Percentiles rank a stretch among this genome's conserved stretches.
phyloP scores from a whole-genome alignment of 345 rosid species.

The Eucalyptus pauciflora region DNA sequence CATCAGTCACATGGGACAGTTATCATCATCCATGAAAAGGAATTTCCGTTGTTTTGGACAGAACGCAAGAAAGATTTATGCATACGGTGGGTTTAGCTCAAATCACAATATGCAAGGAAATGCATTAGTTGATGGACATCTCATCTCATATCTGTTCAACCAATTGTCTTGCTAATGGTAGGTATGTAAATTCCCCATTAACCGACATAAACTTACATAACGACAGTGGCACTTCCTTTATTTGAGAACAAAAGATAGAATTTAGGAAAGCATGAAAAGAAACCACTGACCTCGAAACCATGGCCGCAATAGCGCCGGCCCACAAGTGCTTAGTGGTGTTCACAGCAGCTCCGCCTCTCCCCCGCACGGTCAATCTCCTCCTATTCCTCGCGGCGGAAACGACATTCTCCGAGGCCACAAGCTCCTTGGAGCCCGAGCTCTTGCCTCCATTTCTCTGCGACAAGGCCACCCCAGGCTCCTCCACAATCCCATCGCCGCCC shows the following conservation, averaged over 20 bases:
- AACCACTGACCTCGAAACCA: slow-evolving; percentile 63
- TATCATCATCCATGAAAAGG: not conserved
- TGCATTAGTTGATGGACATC: not conserved
- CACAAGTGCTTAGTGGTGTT: slow-evolving; percentile 77
- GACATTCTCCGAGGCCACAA: not conserved
- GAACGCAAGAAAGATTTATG: not conserved
- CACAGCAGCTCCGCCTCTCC: slow-evolving; percentile 29
- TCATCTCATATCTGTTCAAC: not conserved
- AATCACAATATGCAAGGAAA: not conserved
- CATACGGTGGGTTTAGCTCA: not conserved
- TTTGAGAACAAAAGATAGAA: not conserved
- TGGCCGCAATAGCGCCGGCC: slow-evolving; percentile 88
- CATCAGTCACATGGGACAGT: not conserved
- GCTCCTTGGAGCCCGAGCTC: not conserved
- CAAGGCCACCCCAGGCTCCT: slow-evolving; percentile 23
- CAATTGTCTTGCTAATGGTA: not conserved
- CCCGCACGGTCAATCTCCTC: slow-evolving; percentile 1
- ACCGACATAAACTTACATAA: not conserved
- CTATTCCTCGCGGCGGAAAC: not conserved
- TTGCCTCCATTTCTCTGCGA: slow-evolving; percentile 8
- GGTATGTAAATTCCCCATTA: not conserved
- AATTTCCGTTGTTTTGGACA: not conserved
- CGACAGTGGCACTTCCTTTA: not conserved
- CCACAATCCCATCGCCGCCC: slow-evolving; percentile 32
- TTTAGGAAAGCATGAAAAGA: not conserved